phyloP scores from a whole-genome alignment of 345 rosid genomes.

The Hibiscus trionum region DNA sequence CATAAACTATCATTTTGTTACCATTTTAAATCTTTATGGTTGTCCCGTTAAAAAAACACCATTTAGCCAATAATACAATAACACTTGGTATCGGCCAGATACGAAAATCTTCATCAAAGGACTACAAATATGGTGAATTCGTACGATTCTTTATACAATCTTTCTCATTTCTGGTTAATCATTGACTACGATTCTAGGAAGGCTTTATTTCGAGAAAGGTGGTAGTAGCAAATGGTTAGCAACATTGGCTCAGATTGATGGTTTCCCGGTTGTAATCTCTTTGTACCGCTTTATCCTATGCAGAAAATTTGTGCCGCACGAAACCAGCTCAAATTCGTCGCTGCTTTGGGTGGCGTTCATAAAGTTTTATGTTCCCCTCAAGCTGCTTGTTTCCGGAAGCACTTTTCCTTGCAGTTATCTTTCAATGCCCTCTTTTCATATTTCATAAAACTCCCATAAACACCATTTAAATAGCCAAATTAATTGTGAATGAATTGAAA shows the following conservation, averaged over 20 bases:
- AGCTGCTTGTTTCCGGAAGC: constrained; percentile 8
- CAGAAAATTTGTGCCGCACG: background rate
- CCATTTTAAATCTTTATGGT: no score
- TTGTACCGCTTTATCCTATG: constrained; percentile 10
- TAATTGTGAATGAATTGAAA: no score
- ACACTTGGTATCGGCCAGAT: no score
- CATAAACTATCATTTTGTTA: no score
- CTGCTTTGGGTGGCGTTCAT: no score
- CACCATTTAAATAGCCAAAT: no score
- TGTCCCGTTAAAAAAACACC: no score
- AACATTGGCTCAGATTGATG: constrained; percentile 22
- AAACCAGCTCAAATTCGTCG: background rate
- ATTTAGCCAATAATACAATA: no score
- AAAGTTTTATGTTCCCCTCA: constrained; percentile 10
- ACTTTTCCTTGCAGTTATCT: no score
- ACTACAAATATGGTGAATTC: constrained; percentile 25
- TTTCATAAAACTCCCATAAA: no score
- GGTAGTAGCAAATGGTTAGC: constrained; percentile 37
- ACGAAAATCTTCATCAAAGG: constrained; percentile 3
- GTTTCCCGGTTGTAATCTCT: constrained; percentile 32
- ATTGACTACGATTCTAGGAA: constrained; percentile 22
- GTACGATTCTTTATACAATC: constrained; percentile 19
- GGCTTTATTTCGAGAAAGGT: constrained; percentile 31
- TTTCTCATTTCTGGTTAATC: constrained; percentile 27
- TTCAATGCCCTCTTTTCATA: no score